A percentile compares a stretch with the other conserved stretches of the same genome.
These are phyloP conservation scores for Alternaria arbusti DNA, from an alignment of 2,329 filamentous ascomycete genomes.

Conservation along the genomic window DNA sequence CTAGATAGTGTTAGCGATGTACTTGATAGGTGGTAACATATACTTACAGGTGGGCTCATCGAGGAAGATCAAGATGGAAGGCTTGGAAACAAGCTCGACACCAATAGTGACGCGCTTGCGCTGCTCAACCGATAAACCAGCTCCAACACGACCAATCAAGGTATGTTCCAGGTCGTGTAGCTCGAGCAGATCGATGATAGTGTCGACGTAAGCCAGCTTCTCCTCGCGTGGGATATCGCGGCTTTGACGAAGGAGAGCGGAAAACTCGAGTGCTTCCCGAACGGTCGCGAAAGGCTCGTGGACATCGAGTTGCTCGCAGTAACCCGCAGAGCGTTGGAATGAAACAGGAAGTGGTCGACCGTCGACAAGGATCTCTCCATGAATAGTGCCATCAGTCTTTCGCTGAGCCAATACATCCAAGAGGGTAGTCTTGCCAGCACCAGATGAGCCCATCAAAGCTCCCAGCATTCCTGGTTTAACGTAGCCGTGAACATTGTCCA, in stretches of 20 bases:
- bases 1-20: not conserved
- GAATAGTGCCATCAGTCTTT: conserved; percentile 36
- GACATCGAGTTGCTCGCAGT: conserved; percentile 43
- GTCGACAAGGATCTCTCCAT: conserved; percentile 38
- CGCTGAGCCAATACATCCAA: conserved; percentile 41
- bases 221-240: conserved; percentile 25
- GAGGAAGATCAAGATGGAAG: conserved; percentile 70
- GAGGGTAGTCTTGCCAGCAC: conserved; percentile 46
- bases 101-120: conserved; percentile 67
- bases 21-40: not conserved
- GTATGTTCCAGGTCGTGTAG: conserved; percentile 36
- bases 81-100: conserved; percentile 65
- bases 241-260: conserved; percentile 37
- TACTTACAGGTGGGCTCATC: conserved; percentile 71
- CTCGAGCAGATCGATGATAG: conserved; percentile 35
- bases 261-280: conserved; percentile 39
- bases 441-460: conserved; percentile 44
- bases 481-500: conserved; percentile 61
- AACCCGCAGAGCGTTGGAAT: conserved; percentile 43
- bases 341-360: conserved; percentile 31
- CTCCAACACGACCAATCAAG: conserved; percentile 30
- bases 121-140: conserved; percentile 57
- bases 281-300: conserved; percentile 38
- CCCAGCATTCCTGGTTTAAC: conserved; percentile 61
- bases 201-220: conserved; percentile 37